Evolutionary conservation across 192 early-diverging fungal species (phyloP).

Genomic region (Entomortierella chlamydospora): DNA sequence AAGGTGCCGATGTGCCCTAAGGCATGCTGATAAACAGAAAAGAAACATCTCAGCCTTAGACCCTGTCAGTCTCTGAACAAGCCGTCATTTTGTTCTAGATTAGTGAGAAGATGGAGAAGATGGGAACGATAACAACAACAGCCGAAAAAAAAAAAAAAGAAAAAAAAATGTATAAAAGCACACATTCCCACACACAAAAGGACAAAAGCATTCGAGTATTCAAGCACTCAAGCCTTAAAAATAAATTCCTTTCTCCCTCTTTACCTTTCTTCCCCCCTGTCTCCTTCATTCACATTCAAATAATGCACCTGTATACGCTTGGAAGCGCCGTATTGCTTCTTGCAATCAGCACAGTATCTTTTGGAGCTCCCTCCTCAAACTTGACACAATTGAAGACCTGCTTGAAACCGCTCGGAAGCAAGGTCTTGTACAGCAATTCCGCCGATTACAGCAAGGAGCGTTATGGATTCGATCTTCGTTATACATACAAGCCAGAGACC

Average conservation of each 20-base stretch:
- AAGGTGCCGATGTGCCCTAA: no score
- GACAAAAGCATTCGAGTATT: no score
- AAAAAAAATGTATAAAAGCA: no score
- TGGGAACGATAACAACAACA: no score
- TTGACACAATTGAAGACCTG: conserved; percentile 4
- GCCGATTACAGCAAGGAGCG: conserved; percentile 14
- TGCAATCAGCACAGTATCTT: conserved; percentile 5
- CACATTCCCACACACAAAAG: no score
- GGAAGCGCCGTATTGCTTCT: conserved; percentile 20
- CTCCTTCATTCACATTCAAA: not conserved
- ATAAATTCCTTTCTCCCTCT: not conserved
- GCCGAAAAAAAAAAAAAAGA: no score
- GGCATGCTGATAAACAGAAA: no score
- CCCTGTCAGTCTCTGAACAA: no score
- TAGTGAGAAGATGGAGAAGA: no score
- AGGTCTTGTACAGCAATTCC: conserved; percentile 10
- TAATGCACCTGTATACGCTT: conserved; percentile 15
- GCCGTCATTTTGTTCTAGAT: no score
- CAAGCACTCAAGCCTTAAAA: no score
- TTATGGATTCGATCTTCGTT: conserved; percentile 36
- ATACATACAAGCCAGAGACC: conserved; percentile 30
- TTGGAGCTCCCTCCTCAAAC: conserved; percentile 3
- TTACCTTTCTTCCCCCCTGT: not conserved
- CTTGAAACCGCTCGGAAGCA: conserved; percentile 21
- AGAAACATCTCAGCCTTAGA: no score